Evolutionary conservation across 169 alveolate genomes (phyloP).

Genomic region (Fabrea salina): DNA sequence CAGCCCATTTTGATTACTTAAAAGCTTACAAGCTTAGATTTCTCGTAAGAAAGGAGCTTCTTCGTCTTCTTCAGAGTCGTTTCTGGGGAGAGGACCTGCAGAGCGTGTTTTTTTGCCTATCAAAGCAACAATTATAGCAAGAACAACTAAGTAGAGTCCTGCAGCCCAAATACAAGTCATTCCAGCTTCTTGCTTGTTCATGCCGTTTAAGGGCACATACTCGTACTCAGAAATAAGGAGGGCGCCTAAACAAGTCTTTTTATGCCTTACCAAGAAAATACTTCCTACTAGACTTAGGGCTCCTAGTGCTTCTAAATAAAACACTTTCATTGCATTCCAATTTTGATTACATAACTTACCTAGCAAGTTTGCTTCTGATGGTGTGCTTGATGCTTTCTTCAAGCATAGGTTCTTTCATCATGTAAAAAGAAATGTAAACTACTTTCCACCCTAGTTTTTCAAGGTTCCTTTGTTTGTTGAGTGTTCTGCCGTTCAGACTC

Average conservation of each 20-base stretch:
- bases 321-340: too few relatives aligned
- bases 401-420: neutral
- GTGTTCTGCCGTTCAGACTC: neutral
- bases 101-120: neutral
- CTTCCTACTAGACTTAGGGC: too few relatives aligned
- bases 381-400: neutral
- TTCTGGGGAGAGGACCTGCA: neutral
- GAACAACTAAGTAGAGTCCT: neutral
- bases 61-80: neutral
- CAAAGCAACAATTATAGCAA: neutral
- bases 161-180: neutral
- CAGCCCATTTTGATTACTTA: too few relatives aligned
- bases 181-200: too few relatives aligned
- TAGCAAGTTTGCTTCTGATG: neutral
- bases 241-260: too few relatives aligned
- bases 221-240: too few relatives aligned
- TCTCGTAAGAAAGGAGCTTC: conserved; percentile 16
- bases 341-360: neutral
- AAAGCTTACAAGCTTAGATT: too few relatives aligned
- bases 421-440: neutral
- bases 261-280: too few relatives aligned
- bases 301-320: too few relatives aligned
- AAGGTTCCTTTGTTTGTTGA: neutral
- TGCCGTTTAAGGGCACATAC: too few relatives aligned
- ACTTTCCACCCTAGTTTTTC: conserved; percentile 12